Evolutionary conservation across 306 rosid species (phyloP).

Genomic region (Nissolia schottii): DNA sequence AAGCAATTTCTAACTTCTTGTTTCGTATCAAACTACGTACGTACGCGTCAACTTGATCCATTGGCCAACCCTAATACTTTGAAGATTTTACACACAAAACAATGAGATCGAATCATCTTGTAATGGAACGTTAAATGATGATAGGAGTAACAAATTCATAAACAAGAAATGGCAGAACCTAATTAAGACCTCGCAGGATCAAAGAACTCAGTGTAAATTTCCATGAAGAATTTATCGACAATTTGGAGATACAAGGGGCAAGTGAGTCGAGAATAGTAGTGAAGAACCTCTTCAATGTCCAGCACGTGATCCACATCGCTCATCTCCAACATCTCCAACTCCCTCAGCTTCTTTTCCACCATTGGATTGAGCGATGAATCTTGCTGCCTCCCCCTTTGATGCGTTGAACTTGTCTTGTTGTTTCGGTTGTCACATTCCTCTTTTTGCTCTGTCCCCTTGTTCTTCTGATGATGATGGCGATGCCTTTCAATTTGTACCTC

Average conservation of each 20-base stretch:
- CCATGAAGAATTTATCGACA: conserved; percentile 73
- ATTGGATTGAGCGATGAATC: neutral
- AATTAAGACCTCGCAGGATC: conserved; percentile 18
- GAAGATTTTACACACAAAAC: conserved; percentile 6
- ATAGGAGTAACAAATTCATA: conserved; percentile 24
- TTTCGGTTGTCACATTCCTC: neutral
- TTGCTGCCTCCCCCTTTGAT: conserved; percentile 16
- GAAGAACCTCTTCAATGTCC: conserved; percentile 85
- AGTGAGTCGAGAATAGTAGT: conserved; percentile 77
- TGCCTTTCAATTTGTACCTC: neutral
- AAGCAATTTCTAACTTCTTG: neutral
- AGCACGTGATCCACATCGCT: conserved; percentile 66
- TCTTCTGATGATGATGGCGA: neutral
- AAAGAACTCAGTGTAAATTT: conserved; percentile 56
- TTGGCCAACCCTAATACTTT: neutral
- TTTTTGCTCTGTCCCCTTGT: conserved; percentile 22
- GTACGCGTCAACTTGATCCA: conserved; percentile 2
- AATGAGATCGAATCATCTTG: conserved; percentile 8
- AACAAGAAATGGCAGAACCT: neutral
- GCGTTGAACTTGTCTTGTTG: conserved; percentile 3
- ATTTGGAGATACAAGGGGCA: conserved; percentile 74
- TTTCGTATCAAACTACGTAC: neutral
- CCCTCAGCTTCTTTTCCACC: conserved; percentile 67
- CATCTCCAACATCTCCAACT: conserved; percentile 64
- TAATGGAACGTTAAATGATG: neutral